Evolutionary conservation across 495 filamentous ascomycete species (phyloP), one percentile per base, ranked within the genome.

Genomic region (Elaphomyces granulatus): DNA sequence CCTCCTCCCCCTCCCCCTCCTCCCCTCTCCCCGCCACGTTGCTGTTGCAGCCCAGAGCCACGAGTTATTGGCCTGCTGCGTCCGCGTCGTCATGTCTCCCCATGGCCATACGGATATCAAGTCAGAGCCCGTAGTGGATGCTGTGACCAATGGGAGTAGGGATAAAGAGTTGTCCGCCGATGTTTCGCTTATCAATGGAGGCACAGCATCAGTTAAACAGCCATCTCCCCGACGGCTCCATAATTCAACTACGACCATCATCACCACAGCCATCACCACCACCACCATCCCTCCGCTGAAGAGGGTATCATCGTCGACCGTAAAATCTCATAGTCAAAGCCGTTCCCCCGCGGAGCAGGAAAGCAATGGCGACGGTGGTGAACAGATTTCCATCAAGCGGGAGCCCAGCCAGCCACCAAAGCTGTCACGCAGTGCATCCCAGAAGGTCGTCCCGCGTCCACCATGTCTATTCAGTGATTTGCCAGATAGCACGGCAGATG

Each of bases 401-500:
- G 76, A 81, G 57, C 69, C 74, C 10, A 78, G 75, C 18, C 72
- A 83, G 46, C 69, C 74, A 15, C 76, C 77, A 14, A 92, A 87
- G 58, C 63, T 85, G 32, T 67, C 78, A 32, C 79, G 84, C 36
- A 87, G 77, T 54, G 58, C 75, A 10, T 83, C 81, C 20, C 77
- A 81, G 44, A 93, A 86, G 55, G 54, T 75, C 39, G 54, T 69
- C 23, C 47, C 68, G 37, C 69, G 71, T 36, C 65, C 76, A 17
- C 73, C 78, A 31, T 66, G 60, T 32, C 62, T 94, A 1, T 90
- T 78, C 59, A 54, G 67, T 43, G 63, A 87, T 52, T 59, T 85
- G 15, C 75, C 77, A 9, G 77, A 87, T 55, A 78, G 73, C 47
- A 92, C 83, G 4, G 63, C 61, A 6, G 83, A 92, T 40, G 81